Evolutionary conservation across 2,329 filamentous ascomycete genomes (phyloP), one percentile per base, ranked within the genome.

Genomic region (Juglanconis oblonga): DNA sequence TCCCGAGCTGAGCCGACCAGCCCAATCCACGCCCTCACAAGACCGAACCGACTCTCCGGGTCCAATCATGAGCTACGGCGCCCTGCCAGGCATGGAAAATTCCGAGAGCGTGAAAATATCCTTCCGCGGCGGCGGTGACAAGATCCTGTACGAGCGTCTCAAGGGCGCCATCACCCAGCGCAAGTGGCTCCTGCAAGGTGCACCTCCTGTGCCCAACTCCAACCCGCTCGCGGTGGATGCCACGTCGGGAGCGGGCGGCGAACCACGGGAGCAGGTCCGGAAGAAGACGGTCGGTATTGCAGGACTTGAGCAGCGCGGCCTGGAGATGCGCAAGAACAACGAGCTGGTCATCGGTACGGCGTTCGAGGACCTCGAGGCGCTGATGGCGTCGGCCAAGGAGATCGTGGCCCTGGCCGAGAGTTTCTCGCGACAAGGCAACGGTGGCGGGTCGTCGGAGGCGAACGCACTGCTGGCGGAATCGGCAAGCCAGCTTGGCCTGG

Each of bases 301-400:
- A 9, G 94, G 93, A 0, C 81, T 99, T 2, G 95, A 99, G 72
- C 88, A 92, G 68, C 86, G 92, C 63, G 91, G 92, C 0, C 76
- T 94, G 5, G 91, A 93, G 67, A 85, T 92, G 69, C 89, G 92
- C 59, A 94, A 91, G 76, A 97, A 96, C 73, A 98, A 97, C 67
- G 92, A 97, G 73, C 77, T 92, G 9, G 88, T 97, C 53, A 97
- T 99, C 65, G 94, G 94, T 32, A 92, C 86, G 65, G 93, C 95
- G 0, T 99, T 99, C 69, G 94, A 97, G 71, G 95, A 99, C 69
- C 83, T 99, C 0, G 94, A 98, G 71, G 93, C 95, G 3, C 81
- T 99, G 42, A 99, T 98, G 94, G 92, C 93, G 3, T 97, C 94
- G 3, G 95, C 95, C 5, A 97, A 98, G 71, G 92, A 99, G 71